phyloP scores from a whole-genome alignment of 169 alveolate genomes.

The Plasmodium falciparum region DNA sequence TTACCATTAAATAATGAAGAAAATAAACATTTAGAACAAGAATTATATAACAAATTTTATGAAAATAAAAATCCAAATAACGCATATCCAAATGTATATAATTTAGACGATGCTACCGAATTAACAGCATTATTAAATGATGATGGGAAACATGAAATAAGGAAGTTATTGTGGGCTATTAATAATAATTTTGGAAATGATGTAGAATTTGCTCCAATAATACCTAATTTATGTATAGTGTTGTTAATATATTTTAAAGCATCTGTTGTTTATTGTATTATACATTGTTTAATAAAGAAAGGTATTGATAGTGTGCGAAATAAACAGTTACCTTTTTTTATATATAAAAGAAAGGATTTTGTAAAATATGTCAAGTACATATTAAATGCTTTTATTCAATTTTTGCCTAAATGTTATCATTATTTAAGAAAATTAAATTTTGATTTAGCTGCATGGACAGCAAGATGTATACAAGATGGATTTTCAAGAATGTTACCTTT shows the following conservation, averaged over 20 bases:
- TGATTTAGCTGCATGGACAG: slow-evolving; percentile 87
- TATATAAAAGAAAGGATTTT: slow-evolving; percentile 64
- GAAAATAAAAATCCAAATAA: slow-evolving; percentile 7
- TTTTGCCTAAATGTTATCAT: slow-evolving; percentile 57
- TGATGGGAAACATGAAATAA: slow-evolving; percentile 82
- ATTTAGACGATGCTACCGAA: slow-evolving; percentile 84
- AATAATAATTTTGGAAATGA: slow-evolving; percentile 82
- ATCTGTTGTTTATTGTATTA: slow-evolving; percentile 81
- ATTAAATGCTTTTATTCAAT: slow-evolving; percentile 51
- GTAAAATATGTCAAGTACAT: slow-evolving; percentile 60
- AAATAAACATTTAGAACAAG: slow-evolving; percentile 27
- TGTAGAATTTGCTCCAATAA: slow-evolving; percentile 84
- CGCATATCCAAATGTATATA: slow-evolving; percentile 76
- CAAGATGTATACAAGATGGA: slow-evolving; percentile 84
- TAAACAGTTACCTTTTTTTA: slow-evolving; percentile 50
- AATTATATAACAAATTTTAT: slow-evolving; percentile 55
- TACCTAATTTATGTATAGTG: slow-evolving; percentile 84
- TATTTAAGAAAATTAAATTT: slow-evolving; percentile 80
- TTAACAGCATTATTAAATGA: slow-evolving; percentile 80
- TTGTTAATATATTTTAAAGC: slow-evolving; percentile 82
- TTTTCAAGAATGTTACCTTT: slow-evolving; percentile 84
- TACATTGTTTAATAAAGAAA: slow-evolving; percentile 80
- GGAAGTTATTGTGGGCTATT: slow-evolving; percentile 84
- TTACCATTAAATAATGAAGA: slow-evolving; percentile 3
- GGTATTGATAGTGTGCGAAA: slow-evolving; percentile 74